Evolutionary conservation across 768 basidiomycete genomes (phyloP), one percentile per base, ranked within the genome.

Genomic region (Rickenella mellea): DNA sequence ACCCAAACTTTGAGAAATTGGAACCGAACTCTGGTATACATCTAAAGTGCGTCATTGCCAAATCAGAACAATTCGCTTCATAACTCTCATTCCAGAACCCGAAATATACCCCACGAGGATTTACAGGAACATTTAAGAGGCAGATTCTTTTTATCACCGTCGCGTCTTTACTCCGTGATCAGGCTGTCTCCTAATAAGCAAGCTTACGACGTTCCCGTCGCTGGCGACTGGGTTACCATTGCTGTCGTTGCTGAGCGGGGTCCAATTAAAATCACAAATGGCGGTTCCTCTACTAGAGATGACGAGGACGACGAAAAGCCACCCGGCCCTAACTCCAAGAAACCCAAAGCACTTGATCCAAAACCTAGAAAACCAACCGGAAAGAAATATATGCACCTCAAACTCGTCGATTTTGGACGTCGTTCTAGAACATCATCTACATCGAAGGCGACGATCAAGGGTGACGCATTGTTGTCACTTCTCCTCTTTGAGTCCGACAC

Each of bases 201-300:
- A 44, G 81, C 79, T 14, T 94, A 91, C 58, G 92, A 97, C 33
- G 76, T 99, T 1, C 93, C 94, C 8, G 81, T 97, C 1, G 75
- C 77, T 5, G 87, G 87, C 2, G 96, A 98, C 59, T 98, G 90
- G 86, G 74, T 97, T 30, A 93, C 92, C 5, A 88, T 99, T 36
- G 94, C 90, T 2, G 93, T 98, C 4, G 80, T 99, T 11, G 94
- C 92, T 2, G 90, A 94, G 58, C 77, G 91, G 17, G 82, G 90
- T 2, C 82, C 80, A 6, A 67, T 93, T 55, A 79, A 75, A 48
- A 74, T 80, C 50, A 87, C 33, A 12, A 36, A 22, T 17, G 33
- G 33, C 15, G 33, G 10, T 17, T 19, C 19, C 24, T 71, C 68
- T 5, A 65, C 62, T 14, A 65, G 65, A 2, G 64, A 59, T 10